Base-by-base conservation (phyloP, 2,329 filamentous ascomycete species). In the Talaromyces rugulosus region DNA sequence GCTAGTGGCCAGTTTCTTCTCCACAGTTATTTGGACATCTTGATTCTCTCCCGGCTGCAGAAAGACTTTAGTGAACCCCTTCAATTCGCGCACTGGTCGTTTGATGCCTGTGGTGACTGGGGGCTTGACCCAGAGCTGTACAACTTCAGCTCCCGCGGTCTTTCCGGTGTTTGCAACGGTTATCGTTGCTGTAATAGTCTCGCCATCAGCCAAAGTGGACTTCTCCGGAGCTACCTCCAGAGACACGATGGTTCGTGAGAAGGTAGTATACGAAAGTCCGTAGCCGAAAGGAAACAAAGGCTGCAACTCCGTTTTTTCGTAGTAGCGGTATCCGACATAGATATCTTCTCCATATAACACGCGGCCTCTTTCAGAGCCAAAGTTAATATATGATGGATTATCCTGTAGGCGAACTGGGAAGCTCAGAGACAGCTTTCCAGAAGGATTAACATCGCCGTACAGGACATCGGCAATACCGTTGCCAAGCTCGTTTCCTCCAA, bases 401-500 rank as follows among this genome's bases (percentile, higher is more conserved):
- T 92, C 88, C 69, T 89, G 83, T 0, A 89, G 71, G 16, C 81
- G 80, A 58, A 80, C 81, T 0, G 91, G 91, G 77, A 93, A 93
- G 2, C 83, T 89, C 27, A 92, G 80, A 0, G 89, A 88, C 1
- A 93, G 81, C 73, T 92, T 92, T 14, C 87, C 90, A 52, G 85
- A 88, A 0, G 91, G 91, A 70, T 90, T 92, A 54, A 85, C 83
- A 64, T 88, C 84, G 55, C 90, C 91, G 65, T 91, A 90, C 1
- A 94, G 80, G 1, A 94, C 82, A 66, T 94, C 90, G 0, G 89
- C 90, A 64, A 96, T 88, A 11, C 87, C 88, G 70, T 93, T 92
- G 5, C 91, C 91, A 5, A 88, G 89, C 77, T 95, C 91, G 69
- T 95, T 91, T n/a, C 91, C 91, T 63, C 90, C 89, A 69, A 92